phyloP scores from a whole-genome alignment of 2,329 filamentous ascomycete genomes.

The Penicillium griseofulvum region DNA sequence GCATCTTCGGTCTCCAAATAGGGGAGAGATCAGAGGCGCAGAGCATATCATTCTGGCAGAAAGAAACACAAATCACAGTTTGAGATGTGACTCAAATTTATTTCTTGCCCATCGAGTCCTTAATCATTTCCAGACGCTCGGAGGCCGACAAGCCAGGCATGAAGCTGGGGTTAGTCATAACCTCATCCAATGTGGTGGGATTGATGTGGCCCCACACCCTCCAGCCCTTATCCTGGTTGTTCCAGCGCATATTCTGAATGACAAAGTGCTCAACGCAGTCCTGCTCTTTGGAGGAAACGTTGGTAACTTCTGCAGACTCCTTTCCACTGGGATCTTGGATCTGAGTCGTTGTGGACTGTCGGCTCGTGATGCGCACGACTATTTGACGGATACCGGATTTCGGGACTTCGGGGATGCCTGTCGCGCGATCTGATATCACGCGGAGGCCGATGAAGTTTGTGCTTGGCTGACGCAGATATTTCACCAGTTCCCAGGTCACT shows the following conservation, averaged over 20 bases:
- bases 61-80: neutral
- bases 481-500: conserved; percentile 38
- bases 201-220: conserved; percentile 51
- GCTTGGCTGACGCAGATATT: conserved; percentile 37
- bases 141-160: conserved; percentile 32
- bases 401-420: conserved; percentile 39
- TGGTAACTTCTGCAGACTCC: neutral
- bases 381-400: conserved; percentile 43
- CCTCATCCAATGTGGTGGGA: conserved; percentile 42
- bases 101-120: conserved; percentile 17
- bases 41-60: neutral
- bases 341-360: conserved; percentile 33
- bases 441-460: conserved; percentile 39
- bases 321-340: neutral
- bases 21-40: neutral
- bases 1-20: neutral
- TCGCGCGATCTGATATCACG: conserved; percentile 43
- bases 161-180: conserved; percentile 38
- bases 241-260: conserved; percentile 47
- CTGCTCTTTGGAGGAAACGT: conserved; percentile 36
- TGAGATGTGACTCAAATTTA: neutral
- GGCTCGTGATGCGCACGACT: conserved; percentile 39
- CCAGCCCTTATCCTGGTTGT: conserved; percentile 46
- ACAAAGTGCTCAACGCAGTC: conserved; percentile 52
- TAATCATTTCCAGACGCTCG: conserved; percentile 37